Evolutionary conservation across 805 yeast genomes (phyloP), one percentile per base, ranked within the genome.

Genomic region (Wickerhamomyces pijperi): DNA sequence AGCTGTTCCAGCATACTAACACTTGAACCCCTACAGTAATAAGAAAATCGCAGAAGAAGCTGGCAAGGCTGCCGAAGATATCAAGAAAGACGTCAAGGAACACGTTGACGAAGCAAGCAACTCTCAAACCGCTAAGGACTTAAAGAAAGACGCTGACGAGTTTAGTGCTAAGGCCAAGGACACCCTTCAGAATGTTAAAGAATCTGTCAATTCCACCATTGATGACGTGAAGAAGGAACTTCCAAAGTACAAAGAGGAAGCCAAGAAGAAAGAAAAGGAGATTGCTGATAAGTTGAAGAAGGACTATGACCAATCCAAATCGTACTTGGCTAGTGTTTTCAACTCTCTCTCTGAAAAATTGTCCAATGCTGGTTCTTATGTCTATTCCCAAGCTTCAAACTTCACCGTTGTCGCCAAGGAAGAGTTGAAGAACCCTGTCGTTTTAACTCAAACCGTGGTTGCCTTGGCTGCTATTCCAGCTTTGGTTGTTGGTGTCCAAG

Each of bases 341-440:
- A 46, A 46, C 28, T 29, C 28, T 17, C 38, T 50, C 17, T 49
- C 47, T 34, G 49, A 44, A 4, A 46, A 47, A 28, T 28, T 54
- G 29, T 48, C 52, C 3, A 35, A 42, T n/a, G 51, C 53, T 6
- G 44, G 49, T 15, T 41, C 43, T 20, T 51, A 49, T 25, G 43
- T 48, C 15, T 38, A 38, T 12, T 43, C 49, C 16, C 36, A 54
- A 20, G 43, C 56, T 6, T 39, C 46, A 18, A 36, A 48, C 14
- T 51, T 56, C 15, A 38, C 48, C 19, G 43, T 40, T 14, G 41
- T 46, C 18, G 50, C 62, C 19, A 34, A 42, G 21, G 54, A 54
- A 28, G 82, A 76, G 54, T 62, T 77, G 46, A 65, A 74, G 50
- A 76, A 78, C 61, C 84, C 84, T 0, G 80, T 72, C 4, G 80